These are phyloP conservation scores for Penicillium sp. DNA, from an alignment of 2,329 filamentous ascomycete species.

Conservation along the genomic window DNA sequence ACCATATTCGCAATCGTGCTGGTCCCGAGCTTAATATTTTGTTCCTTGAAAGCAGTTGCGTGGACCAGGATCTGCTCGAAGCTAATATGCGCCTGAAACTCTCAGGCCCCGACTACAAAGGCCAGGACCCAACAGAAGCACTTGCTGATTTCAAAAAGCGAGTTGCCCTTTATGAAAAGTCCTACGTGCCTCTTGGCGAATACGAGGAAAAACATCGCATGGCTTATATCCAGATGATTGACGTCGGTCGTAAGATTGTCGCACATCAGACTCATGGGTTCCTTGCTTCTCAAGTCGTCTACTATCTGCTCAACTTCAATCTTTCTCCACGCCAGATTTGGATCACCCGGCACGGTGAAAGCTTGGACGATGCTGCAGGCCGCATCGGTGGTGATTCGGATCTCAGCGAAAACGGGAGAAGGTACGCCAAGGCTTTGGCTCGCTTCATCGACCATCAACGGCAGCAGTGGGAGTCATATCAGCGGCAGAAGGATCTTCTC, in stretches of 20 bases:
- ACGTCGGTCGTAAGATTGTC: constrained; percentile 91
- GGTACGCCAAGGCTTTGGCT: constrained; percentile 76
- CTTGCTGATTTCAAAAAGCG: constrained; percentile 89
- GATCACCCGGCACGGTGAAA: constrained; percentile 95
- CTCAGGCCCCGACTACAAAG: constrained; percentile 91
- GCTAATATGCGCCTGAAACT: constrained; percentile 97
- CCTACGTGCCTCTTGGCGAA: constrained; percentile 84
- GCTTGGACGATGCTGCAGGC: constrained; percentile 78
- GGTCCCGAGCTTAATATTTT: constrained; percentile 84
- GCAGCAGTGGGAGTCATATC: constrained; percentile 76
- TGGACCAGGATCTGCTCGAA: constrained; percentile 79
- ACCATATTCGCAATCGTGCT: constrained; percentile 77
- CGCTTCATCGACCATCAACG: constrained; percentile 81
- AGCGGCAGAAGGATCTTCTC: constrained; percentile 72
- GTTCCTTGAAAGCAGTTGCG: constrained; percentile 92
- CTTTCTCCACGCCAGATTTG: constrained; percentile 93
- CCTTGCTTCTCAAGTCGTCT: constrained; percentile 85
- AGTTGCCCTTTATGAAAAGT: constrained; percentile 89
- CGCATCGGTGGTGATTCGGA: constrained; percentile 90
- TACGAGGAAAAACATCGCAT: constrained; percentile 88
- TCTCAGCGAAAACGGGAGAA: constrained; percentile 74
- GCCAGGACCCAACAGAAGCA: constrained; percentile 83
- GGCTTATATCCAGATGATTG: constrained; percentile 97
- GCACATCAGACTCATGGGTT: constrained; percentile 90
- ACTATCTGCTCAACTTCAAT: constrained; percentile 96